Percentiles rank a stretch among this genome's conserved stretches.
phyloP scores from a whole-genome alignment of 2,329 filamentous ascomycete genomes.

The Ascochyta clinopodiicola region DNA sequence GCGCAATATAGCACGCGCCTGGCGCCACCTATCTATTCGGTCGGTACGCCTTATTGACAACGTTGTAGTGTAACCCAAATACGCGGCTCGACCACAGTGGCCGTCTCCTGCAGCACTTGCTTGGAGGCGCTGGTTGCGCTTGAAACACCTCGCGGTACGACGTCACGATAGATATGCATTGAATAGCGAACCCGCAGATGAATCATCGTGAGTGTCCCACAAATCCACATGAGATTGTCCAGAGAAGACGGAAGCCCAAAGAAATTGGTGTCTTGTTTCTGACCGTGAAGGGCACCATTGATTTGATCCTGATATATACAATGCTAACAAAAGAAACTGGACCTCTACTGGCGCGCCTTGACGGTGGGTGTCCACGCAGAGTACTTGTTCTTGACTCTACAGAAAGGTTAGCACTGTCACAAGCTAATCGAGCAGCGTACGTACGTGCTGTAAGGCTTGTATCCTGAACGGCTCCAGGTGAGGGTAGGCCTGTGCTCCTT shows the following conservation, averaged over 20 bases:
- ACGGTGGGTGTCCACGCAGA: constrained; percentile 56
- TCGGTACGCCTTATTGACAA: not conserved
- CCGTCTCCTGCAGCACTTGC: too few species aligned
- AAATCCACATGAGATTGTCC: not conserved
- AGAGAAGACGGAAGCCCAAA: not conserved
- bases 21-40: not conserved
- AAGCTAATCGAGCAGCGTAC: constrained; percentile 49
- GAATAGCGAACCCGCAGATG: not conserved
- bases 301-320: constrained; percentile 33
- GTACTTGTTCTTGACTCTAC: constrained; percentile 59
- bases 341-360: constrained; percentile 48
- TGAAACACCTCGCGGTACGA: not conserved
- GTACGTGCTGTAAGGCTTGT: constrained; percentile 94
- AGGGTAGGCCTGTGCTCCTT: constrained; percentile 74
- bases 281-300: constrained; percentile 1
- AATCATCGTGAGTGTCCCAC: not conserved
- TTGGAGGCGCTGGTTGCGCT: not conserved
- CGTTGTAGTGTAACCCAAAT: not conserved
- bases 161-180: not conserved
- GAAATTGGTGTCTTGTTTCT: not conserved
- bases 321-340: constrained; percentile 21
- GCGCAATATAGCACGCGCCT: constrained; percentile 1
- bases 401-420: constrained; percentile 13
- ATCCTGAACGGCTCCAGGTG: constrained; percentile 79
- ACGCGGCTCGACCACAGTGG: not conserved